Percentiles rank a stretch among this genome's conserved stretches.
These are phyloP conservation scores for Apophysomyces variabilis DNA, from an alignment of 371 early-diverging fungal species.

Conservation along the genomic window DNA sequence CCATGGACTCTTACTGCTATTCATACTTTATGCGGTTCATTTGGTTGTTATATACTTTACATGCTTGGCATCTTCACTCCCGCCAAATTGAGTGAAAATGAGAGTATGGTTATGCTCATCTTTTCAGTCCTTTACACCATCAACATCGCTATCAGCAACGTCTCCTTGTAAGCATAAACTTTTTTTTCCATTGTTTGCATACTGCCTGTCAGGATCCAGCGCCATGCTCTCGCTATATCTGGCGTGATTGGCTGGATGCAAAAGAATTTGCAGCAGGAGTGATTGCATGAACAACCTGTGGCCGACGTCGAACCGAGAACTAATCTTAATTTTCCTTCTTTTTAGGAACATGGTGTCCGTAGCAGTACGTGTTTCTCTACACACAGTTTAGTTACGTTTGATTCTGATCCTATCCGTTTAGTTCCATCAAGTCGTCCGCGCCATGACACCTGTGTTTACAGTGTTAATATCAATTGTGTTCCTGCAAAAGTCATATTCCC, in stretches of 20 bases:
- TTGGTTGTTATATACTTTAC: slow-evolving; percentile 64
- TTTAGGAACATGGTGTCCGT: slow-evolving; percentile 59
- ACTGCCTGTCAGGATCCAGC: not conserved
- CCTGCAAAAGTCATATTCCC: slow-evolving; percentile 60
- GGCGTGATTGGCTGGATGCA: slow-evolving; percentile 4
- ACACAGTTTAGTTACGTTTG: not conserved
- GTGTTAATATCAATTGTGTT: slow-evolving; percentile 66
- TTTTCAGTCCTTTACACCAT: slow-evolving; percentile 89
- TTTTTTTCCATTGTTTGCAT: slow-evolving; percentile 7
- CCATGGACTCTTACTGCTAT: slow-evolving; percentile 91
- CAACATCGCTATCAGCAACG: slow-evolving; percentile 88
- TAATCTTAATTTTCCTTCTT: not conserved
- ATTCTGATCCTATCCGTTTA: slow-evolving; percentile 8
- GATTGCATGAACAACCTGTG: slow-evolving; percentile 9
- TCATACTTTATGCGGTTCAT: slow-evolving; percentile 76
- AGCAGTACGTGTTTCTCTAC: slow-evolving; percentile 34
- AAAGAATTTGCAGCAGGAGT: slow-evolving; percentile 8
- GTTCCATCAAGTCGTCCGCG: slow-evolving; percentile 88
- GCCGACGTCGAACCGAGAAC: slow-evolving; percentile 9
- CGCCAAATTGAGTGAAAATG: slow-evolving; percentile 57
- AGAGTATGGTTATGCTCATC: slow-evolving; percentile 70
- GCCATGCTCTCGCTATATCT: not conserved
- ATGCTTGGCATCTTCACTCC: slow-evolving; percentile 65
- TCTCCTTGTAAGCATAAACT: slow-evolving; percentile 68
- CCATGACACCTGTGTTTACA: slow-evolving; percentile 87